Evolutionary conservation across 352 stramenopile species (phyloP).

Genomic region (Thalassiosira sp.): DNA sequence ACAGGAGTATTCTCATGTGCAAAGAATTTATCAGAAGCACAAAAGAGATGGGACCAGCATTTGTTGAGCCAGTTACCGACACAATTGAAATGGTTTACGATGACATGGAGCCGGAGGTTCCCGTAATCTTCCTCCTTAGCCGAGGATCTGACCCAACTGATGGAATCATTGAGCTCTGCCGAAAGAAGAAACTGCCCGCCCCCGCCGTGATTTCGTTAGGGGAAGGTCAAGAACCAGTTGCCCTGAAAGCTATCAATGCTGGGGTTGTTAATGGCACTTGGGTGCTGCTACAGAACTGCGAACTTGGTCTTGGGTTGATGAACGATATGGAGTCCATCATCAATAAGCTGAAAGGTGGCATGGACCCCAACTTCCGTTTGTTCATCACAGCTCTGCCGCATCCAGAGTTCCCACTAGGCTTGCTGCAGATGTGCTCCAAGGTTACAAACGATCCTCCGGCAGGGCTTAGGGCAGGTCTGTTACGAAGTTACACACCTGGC

Average conservation of each 20-base stretch:
- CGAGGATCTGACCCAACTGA: constrained; percentile 97
- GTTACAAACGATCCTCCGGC: constrained; percentile 97
- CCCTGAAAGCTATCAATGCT: constrained; percentile 95
- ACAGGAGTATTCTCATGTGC: constrained; percentile 95
- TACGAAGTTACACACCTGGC: constrained; percentile 92
- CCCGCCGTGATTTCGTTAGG: constrained; percentile 96
- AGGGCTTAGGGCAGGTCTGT: constrained; percentile 91
- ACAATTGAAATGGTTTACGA: constrained; percentile 98
- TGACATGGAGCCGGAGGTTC: constrained; percentile 93
- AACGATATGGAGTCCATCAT: constrained; percentile 98
- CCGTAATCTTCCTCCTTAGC: constrained; percentile 97
- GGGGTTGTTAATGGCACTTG: constrained; percentile 96
- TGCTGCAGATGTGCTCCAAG: constrained; percentile 99
- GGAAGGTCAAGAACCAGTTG: constrained; percentile 97
- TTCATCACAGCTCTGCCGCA: constrained; percentile 97
- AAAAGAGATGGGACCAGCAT: constrained; percentile 93
- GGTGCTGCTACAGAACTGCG: constrained; percentile 98
- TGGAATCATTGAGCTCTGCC: constrained; percentile 94
- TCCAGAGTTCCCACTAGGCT: constrained; percentile 93
- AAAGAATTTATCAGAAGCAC: constrained; percentile 98
- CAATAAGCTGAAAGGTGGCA: constrained; percentile 92
- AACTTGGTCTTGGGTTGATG: constrained; percentile 97
- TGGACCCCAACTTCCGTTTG: constrained; percentile 94
- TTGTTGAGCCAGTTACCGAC: constrained; percentile 98
- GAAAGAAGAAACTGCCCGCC: constrained; percentile 95